These are phyloP conservation scores for Eucalyptus urophylla DNA, from an alignment of 345 rosid species.

Conservation along the genomic window DNA sequence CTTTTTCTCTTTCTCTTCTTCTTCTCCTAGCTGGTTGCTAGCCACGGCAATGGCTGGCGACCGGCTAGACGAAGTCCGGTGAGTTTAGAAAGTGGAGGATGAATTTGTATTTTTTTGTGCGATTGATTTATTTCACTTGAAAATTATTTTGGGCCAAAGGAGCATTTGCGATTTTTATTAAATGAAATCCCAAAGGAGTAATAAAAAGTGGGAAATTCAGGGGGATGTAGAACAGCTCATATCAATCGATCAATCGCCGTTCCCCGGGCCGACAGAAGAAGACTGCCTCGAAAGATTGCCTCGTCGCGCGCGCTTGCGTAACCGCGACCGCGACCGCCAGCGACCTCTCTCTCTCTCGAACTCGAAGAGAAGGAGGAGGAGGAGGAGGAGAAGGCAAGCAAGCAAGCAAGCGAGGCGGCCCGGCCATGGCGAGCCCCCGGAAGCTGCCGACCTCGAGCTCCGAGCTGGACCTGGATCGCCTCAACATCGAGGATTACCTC, in stretches of 20 bases:
- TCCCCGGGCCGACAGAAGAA: not conserved
- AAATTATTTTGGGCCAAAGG: not conserved
- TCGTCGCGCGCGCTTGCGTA: not conserved
- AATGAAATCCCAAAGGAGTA: not conserved
- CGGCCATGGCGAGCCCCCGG: not conserved
- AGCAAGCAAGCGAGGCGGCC: not conserved
- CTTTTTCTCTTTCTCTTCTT: too few relatives aligned
- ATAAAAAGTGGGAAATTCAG: not conserved
- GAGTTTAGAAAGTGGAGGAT: not conserved
- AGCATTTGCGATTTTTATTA: not conserved
- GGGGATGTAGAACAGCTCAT: not conserved
- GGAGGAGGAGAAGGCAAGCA: not conserved
- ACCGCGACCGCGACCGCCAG: not conserved
- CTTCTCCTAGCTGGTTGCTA: too few relatives aligned
- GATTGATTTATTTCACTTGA: not conserved
- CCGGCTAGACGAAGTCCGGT: fast-evolving
- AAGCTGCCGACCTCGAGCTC: constrained; percentile 51
- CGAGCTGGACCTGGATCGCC: constrained; percentile 79
- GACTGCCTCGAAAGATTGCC: not conserved
- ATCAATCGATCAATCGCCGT: not conserved
- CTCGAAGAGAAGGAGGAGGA: not conserved
- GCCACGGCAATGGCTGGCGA: fast-evolving
- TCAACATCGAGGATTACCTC: constrained; percentile 91
- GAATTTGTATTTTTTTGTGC: not conserved
- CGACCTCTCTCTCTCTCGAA: not conserved